Base-by-base conservation (phyloP, 495 filamentous ascomycete genomes). In the Massariosphaeria phaeospora region DNA sequence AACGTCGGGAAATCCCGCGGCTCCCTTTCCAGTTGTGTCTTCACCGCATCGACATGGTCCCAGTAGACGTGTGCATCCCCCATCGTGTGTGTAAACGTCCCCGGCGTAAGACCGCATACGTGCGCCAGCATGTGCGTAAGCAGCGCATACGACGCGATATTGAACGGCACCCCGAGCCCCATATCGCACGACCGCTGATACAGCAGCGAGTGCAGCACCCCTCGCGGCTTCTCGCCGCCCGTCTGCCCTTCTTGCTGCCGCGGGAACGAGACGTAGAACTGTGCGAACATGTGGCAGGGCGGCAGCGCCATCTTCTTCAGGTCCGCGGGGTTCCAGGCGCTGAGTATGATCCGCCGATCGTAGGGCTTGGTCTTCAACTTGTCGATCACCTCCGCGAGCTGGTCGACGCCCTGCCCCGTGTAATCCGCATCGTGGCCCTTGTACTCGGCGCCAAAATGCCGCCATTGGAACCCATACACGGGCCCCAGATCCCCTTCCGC, bases 391-490 rank as follows among this genome's bases (percentile, higher is more conserved):
- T 90, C 84, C 15, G 85, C 84, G 20, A 98, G 75, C 72, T 98
- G 93, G 66, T 97, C 93, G 5, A 94, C 86, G 11, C 93, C 93
- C 66, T 95, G 75, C 1, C 88, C 89, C 0, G 79, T 79, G 70
- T 98, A 98, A 66, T 97, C 89, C 0, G 85, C 79, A 43, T 84
- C 69, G 10, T 82, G 77, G 64, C 94, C 86, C 11, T 80, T 70
- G 66, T 98, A 97, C 51, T 85, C 78, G 8, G 93, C 93, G 26
- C 93, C 93, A 63, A 98, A 98, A 67, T 97, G 93, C 18, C 94
- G 86, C 93, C 93, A 98, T 69, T 98, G 93, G 75, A 98, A 98
- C 3, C 93, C 93, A 67, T 98, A 98, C 0, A 98, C 90, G 49
- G 94, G 94, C 1, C 93, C 93, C 0, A 98, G 78, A 66, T 98